Evolutionary conservation across 805 yeast genomes (phyloP).

Genomic region (Brettanomyces nanus): DNA sequence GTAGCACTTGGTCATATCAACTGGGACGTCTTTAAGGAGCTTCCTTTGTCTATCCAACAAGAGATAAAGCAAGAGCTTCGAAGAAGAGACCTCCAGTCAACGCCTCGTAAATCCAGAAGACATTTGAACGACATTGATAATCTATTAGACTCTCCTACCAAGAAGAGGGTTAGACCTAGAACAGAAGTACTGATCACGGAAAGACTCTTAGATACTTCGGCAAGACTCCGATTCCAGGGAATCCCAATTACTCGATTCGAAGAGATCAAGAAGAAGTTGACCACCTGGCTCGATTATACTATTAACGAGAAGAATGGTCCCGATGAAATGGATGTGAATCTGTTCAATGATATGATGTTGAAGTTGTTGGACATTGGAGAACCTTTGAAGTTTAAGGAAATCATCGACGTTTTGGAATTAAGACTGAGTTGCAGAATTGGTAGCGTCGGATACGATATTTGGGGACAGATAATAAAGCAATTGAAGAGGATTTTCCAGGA

Average conservation of each 20-base stretch:
- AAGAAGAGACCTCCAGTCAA: slow-evolving; percentile 27
- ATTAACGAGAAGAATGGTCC: slow-evolving; percentile 13
- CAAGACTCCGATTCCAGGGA: slow-evolving; percentile 18
- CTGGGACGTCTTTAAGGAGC: slow-evolving; percentile 50
- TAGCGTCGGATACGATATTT: slow-evolving; percentile 10
- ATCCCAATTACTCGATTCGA: slow-evolving; percentile 12
- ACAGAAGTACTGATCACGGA: slow-evolving; percentile 1
- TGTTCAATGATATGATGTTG: slow-evolving; percentile 23
- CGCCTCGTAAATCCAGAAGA: slow-evolving; percentile 15
- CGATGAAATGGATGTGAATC: slow-evolving; percentile 18
- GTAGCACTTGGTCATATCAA: slow-evolving; percentile 36
- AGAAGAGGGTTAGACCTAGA: not conserved
- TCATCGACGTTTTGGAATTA: slow-evolving; percentile 12
- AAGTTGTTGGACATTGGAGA: slow-evolving; percentile 17
- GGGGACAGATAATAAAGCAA: slow-evolving; percentile 14
- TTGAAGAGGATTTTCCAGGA: slow-evolving; percentile 9
- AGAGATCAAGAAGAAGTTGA: slow-evolving; percentile 9
- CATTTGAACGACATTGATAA: slow-evolving; percentile 12
- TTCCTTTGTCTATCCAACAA: slow-evolving; percentile 58
- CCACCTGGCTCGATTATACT: slow-evolving; percentile 20
- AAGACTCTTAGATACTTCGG: slow-evolving; percentile 2
- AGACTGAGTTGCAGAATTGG: slow-evolving; percentile 6
- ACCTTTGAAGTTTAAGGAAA: slow-evolving; percentile 11
- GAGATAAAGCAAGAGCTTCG: slow-evolving; percentile 52
- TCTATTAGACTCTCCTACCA: slow-evolving; percentile 10